phyloP scores from a whole-genome alignment of 73 alveolate genomes.

The Diophrys sp. region DNA sequence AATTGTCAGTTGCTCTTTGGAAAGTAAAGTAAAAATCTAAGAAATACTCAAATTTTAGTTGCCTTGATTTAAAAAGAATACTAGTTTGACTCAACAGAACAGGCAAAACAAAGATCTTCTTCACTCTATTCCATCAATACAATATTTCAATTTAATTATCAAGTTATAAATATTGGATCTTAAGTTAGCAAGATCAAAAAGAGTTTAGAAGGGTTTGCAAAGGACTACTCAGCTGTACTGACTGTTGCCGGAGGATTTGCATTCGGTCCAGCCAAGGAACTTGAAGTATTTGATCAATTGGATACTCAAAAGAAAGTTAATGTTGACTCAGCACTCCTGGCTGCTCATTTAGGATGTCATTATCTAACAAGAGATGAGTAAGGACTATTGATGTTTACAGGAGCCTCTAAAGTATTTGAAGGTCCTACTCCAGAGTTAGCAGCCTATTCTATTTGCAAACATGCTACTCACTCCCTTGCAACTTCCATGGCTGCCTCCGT shows the following conservation, averaged over 20 bases:
- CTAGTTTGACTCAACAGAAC: constrained; percentile 13
- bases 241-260: constrained; percentile 91
- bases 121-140: constrained; percentile 1
- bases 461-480: constrained; percentile 81
- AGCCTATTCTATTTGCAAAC: constrained; percentile 76
- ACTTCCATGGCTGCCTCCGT: constrained; percentile 63
- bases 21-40: too few relatives aligned
- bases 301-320: constrained; percentile 48
- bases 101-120: constrained; percentile 3
- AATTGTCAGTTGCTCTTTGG: too few relatives aligned
- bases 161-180: too few relatives aligned
- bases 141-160: too few relatives aligned
- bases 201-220: not conserved
- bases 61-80: constrained; percentile 20
- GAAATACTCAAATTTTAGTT: too few relatives aligned
- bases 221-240: constrained; percentile 44
- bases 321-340: constrained; percentile 65
- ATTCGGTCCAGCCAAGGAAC: constrained; percentile 68
- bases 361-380: constrained; percentile 49
- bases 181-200: not conserved
- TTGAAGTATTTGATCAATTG: too few relatives aligned
- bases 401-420: constrained; percentile 74
- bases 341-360: constrained; percentile 77
- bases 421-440: constrained; percentile 76
- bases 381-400: constrained; percentile 78